phyloP scores from a whole-genome alignment of 352 stramenopile species.

The Globisporangium canariense region DNA sequence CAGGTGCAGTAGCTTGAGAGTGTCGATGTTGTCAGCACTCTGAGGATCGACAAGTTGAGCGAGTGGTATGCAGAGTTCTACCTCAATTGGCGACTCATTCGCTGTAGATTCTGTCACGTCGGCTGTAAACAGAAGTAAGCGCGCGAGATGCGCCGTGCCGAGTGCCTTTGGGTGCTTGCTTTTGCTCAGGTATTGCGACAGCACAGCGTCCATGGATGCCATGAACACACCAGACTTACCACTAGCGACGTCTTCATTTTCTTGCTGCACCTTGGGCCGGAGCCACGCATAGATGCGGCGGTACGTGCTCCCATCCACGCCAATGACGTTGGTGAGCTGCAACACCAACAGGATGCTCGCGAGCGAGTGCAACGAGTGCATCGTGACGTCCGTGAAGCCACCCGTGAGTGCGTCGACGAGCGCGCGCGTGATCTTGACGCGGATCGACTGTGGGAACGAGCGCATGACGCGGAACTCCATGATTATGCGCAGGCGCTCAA shows the following conservation, averaged over 20 bases:
- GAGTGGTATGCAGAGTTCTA: slow-evolving; percentile 7
- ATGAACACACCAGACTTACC: slow-evolving; percentile 1
- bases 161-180: slow-evolving; percentile 2
- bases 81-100: neutral
- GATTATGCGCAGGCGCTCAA: slow-evolving; percentile 61
- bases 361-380: slow-evolving; percentile 37
- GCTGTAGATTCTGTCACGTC: slow-evolving; percentile 15
- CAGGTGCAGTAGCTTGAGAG: slow-evolving; percentile 30
- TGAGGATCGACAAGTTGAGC: slow-evolving; percentile 8
- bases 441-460: slow-evolving; percentile 69
- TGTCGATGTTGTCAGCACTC: slow-evolving; percentile 15
- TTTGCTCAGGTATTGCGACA: slow-evolving; percentile 21
- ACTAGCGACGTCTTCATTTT: neutral
- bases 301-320: slow-evolving; percentile 24
- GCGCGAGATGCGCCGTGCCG: slow-evolving; percentile 32
- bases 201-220: slow-evolving; percentile 12
- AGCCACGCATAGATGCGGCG: slow-evolving; percentile 35
- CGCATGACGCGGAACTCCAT: slow-evolving; percentile 73
- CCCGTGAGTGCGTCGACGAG: slow-evolving; percentile 51
- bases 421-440: slow-evolving; percentile 42
- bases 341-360: slow-evolving; percentile 56
- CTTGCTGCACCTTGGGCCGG: neutral
- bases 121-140: slow-evolving; percentile 43
- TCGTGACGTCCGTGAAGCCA: slow-evolving; percentile 37
- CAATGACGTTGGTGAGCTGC: slow-evolving; percentile 30